Evolutionary conservation across 306 rosid species (phyloP).

Genomic region (Castanea sativa): DNA sequence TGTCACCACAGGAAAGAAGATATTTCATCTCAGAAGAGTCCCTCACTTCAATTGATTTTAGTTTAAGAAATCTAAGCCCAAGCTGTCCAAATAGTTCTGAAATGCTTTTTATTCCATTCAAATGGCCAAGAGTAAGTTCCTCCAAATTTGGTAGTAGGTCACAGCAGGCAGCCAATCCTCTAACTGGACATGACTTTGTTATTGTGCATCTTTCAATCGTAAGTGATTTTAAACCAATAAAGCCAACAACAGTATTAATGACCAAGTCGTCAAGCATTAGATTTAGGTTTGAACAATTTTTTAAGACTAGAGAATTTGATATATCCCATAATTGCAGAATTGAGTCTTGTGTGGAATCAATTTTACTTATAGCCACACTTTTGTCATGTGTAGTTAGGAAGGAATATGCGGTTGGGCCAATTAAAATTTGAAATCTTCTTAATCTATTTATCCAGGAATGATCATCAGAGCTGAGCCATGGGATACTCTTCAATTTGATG

Average conservation of each 20-base stretch:
- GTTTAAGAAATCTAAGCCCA: constrained; percentile 7
- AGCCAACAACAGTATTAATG: neutral
- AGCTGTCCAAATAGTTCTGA: constrained; percentile 17
- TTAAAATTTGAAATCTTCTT: constrained; percentile 6
- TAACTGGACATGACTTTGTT: neutral
- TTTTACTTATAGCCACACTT: neutral
- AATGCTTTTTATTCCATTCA: constrained; percentile 2
- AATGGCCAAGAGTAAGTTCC: neutral
- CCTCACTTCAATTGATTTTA: neutral
- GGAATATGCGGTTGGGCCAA: neutral
- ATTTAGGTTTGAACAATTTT: neutral
- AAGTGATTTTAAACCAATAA: constrained; percentile 1
- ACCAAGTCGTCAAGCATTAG: constrained; percentile 1
- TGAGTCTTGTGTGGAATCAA: constrained; percentile 12
- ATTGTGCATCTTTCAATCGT: neutral
- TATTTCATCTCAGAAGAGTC: constrained; percentile 2
- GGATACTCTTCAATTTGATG: constrained; percentile 9
- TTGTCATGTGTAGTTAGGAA: neutral
- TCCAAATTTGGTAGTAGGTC: constrained; percentile 19
- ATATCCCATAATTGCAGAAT: neutral
- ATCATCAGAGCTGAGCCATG: neutral
- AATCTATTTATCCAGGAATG: constrained; percentile 6
- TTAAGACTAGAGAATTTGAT: constrained; percentile 13
- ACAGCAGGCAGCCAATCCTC: constrained; percentile 5
- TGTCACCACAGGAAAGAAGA: neutral